Evolutionary conservation across 495 filamentous ascomycete species (phyloP), one percentile per base, ranked within the genome.

Genomic region (Talaromyces adpressus): DNA sequence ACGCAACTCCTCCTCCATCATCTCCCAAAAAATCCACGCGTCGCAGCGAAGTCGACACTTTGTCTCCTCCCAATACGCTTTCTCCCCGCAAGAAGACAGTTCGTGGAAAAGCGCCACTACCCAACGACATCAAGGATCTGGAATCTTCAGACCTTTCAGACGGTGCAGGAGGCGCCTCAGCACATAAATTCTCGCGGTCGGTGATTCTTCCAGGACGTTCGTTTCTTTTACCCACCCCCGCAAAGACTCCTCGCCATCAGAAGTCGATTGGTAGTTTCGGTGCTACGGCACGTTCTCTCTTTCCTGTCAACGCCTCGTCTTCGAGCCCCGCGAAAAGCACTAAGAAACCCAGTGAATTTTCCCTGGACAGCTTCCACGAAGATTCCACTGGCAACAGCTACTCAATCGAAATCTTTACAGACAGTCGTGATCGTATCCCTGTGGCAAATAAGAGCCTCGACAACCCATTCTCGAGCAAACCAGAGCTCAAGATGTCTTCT

Each of bases 391-490:
- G 76, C 1, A 71, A 65, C 25, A 66, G 71, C n/a, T 75, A 79
- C 47, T 71, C 82, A 11, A 91, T 98, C 64, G 75, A 85, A 67
- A 96, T 98, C 61, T 97, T 86, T 71, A 97, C 92, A 9, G 94
- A 98, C 69, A 89, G 90, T 3, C 88, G 89, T 70, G 93, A 95
- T 69, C 88, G 91, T 51, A 77, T 96, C 36, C 94, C 94, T 29
- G 85, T 87, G 70, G 63, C 85, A 4, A 90, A 90, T 70, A 64
- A 76, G 27, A 84, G 75, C 62, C 70, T 79, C 64, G 85, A 87
- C 3, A 97, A 96, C 67, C 91, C 91, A 0, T 97, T 97, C 69
- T 68, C 81, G 70, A 85, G 84, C 59, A 82, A 80, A 57, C 64
- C 76, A 11, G 66, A 76, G 14, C n/a, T 9, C 65, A 75, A 25